These are phyloP conservation scores for Phanerochaete carnosa DNA, from an alignment of 768 basidiomycete species.

Conservation along the genomic window DNA sequence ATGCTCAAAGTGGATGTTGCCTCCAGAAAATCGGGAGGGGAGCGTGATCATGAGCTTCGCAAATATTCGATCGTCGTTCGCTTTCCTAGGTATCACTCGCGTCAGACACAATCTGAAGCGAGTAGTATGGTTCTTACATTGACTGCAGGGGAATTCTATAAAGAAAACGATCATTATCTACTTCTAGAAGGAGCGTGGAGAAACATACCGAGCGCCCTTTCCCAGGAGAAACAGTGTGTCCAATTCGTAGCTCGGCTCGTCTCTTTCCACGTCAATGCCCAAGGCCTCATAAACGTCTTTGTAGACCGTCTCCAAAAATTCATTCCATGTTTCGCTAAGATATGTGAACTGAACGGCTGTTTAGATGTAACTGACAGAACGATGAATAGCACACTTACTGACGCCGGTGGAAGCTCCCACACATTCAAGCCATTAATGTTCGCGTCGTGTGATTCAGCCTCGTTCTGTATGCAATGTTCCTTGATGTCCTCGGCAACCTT, in stretches of 20 bases:
- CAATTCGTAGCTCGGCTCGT: background rate
- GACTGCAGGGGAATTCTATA: background rate
- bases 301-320: background rate
- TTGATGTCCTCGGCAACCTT: background rate
- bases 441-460: background rate
- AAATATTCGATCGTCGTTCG: background rate
- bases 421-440: background rate
- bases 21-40: background rate
- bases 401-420: background rate
- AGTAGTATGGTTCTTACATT: background rate
- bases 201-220: no score
- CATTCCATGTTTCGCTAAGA: background rate
- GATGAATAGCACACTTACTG: background rate
- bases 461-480: background rate
- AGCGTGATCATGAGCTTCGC: background rate
- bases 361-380: background rate
- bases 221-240: background rate
- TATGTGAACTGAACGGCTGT: background rate
- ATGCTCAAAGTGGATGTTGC: background rate
- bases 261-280: background rate
- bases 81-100: background rate
- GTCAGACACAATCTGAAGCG: background rate
- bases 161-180: no score
- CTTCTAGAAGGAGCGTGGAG: no score
- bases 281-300: background rate